These are phyloP conservation scores for Zea luxurians DNA, from an alignment of 176 grass and related monocot species.

Conservation along the genomic window DNA sequence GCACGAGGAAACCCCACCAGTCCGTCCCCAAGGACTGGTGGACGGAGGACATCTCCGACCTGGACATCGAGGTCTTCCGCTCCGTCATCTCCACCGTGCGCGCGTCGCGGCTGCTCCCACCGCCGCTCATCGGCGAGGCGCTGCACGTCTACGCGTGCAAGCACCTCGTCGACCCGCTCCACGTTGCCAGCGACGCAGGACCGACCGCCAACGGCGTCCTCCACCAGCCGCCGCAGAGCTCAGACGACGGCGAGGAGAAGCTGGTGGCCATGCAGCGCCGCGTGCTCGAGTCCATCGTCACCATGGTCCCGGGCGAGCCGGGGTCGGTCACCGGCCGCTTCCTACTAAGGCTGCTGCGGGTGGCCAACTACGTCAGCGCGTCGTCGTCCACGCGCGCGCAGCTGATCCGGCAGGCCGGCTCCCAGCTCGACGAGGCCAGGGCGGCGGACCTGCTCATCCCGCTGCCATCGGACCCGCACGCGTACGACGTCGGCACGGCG, in stretches of 20 bases:
- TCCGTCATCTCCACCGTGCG: constrained; percentile 75
- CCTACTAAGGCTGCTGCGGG: constrained; percentile 73
- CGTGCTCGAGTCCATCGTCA: constrained; percentile 76
- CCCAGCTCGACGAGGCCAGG: constrained; percentile 67
- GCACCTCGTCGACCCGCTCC: constrained; percentile 66
- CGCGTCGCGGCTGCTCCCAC: constrained; percentile 53
- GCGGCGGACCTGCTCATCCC: constrained; percentile 71
- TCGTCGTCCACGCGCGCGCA: constrained; percentile 84
- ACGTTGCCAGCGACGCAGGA: neutral
- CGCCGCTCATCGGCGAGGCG: constrained; percentile 86
- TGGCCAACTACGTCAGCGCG: constrained; percentile 64
- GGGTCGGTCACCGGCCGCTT: constrained; percentile 72
- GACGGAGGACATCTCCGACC: constrained; percentile 95
- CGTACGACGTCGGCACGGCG: constrained; percentile 64
- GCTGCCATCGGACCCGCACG: constrained; percentile 40
- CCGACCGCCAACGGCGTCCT: neutral
- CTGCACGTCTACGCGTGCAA: constrained; percentile 95
- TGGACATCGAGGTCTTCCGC: constrained; percentile 86
- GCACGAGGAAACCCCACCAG: constrained; percentile 43
- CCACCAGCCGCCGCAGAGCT: constrained; percentile 30
- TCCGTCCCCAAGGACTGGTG: constrained; percentile 93
- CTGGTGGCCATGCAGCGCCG: constrained; percentile 55
- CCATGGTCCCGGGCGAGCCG: constrained; percentile 66
- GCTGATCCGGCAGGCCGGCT: constrained; percentile 64
- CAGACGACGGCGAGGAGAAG: constrained; percentile 35